Conservation (phyloP, 2,329 filamentous ascomycete genomes). For the Teratosphaeria destructans region DNA sequence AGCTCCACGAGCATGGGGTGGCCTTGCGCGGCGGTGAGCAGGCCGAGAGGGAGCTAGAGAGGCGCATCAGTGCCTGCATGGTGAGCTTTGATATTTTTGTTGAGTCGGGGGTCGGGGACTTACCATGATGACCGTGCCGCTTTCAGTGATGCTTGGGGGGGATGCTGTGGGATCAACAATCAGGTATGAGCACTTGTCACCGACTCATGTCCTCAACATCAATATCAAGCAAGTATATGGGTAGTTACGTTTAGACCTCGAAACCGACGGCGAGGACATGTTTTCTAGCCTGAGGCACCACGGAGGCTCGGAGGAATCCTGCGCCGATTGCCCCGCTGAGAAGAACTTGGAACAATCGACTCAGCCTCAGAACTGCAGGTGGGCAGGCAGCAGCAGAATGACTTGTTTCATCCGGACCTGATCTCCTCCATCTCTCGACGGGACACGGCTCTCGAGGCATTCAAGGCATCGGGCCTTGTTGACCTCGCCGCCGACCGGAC, state of each 20-base stretch:
- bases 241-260: neutral
- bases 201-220: neutral
- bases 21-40: slow-evolving; percentile 91
- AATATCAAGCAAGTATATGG: too few relatives aligned
- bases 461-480: neutral
- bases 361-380: neutral
- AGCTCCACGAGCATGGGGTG: slow-evolving; percentile 96
- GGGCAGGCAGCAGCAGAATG: neutral
- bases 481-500: neutral
- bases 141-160: neutral
- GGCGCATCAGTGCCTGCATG: slow-evolving; percentile 18
- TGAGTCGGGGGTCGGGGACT: neutral
- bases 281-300: neutral
- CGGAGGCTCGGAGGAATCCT: neutral
- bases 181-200: neutral
- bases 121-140: neutral
- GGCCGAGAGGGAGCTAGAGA: slow-evolving; percentile 55
- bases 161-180: neutral
- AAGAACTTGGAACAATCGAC: neutral
- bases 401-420: neutral
- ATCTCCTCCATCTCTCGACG: neutral
- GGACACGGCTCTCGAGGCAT: neutral
- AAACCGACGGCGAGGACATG: neutral
- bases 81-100: slow-evolving; percentile 6
- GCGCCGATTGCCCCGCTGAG: too few relatives aligned